These are phyloP conservation scores for Acacia confusa DNA, from an alignment of 306 rosid species.

Conservation along the genomic window DNA sequence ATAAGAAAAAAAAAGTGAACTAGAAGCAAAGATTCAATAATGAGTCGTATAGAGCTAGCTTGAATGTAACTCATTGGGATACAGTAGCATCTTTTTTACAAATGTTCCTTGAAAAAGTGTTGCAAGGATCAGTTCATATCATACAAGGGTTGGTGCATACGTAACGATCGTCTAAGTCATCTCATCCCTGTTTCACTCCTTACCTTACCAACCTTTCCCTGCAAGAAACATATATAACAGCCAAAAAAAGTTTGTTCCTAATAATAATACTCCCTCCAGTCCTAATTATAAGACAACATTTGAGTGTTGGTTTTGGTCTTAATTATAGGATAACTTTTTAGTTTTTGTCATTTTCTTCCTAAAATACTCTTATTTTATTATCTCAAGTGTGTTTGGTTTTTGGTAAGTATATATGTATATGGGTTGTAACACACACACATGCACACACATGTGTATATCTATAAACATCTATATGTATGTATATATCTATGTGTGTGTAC, in stretches of 20 bases:
- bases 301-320: too few relatives aligned
- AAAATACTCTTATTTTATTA: too few relatives aligned
- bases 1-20: slow-evolving; percentile 19
- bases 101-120: neutral
- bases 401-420: too few relatives aligned
- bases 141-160: neutral
- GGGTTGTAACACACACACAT: too few relatives aligned
- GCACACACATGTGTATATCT: too few relatives aligned
- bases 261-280: too few relatives aligned
- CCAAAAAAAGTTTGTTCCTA: neutral
- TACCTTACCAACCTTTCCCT: neutral
- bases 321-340: too few relatives aligned
- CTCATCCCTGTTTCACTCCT: neutral
- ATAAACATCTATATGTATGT: too few relatives aligned
- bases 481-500: too few relatives aligned
- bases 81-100: neutral
- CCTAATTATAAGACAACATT: too few relatives aligned
- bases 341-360: too few relatives aligned
- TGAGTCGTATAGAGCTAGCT: neutral
- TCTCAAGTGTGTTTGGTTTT: too few relatives aligned
- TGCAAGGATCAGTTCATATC: neutral
- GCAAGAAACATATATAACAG: neutral
- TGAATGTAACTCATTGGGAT: slow-evolving; percentile 8
- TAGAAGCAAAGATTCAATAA: slow-evolving; percentile 32
- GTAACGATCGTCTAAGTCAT: neutral